phyloP scores from a whole-genome alignment of 116 monocot genomes.

The Zostera marina region DNA sequence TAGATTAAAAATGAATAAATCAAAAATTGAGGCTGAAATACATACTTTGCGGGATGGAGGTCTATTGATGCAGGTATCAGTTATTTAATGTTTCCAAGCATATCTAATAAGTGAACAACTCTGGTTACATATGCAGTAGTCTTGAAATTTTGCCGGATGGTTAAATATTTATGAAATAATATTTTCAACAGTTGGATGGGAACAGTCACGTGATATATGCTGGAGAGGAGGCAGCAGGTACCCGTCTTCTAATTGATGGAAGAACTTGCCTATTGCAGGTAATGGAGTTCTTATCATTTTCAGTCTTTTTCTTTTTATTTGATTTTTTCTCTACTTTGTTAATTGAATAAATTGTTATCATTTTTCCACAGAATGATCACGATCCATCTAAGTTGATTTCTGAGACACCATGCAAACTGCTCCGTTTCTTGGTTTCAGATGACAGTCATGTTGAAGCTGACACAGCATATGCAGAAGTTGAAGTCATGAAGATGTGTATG shows the following conservation, averaged over 20 bases:
- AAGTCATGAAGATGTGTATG: conserved; percentile 99
- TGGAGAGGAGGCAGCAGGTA: conserved; percentile 98
- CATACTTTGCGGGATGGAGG: conserved; percentile 95
- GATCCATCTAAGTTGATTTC: conserved; percentile 95
- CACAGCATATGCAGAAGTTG: conserved; percentile 90
- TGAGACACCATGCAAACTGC: conserved; percentile 97
- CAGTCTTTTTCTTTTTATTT: background rate
- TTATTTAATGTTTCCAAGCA: background rate
- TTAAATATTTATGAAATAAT: conserved; percentile 1
- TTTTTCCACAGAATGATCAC: conserved; percentile 74
- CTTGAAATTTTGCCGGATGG: background rate
- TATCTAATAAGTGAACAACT: background rate
- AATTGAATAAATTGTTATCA: background rate
- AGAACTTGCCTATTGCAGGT: conserved; percentile 98
- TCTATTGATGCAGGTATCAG: conserved; percentile 81
- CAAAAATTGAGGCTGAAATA: conserved; percentile 85
- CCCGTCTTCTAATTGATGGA: conserved; percentile 96
- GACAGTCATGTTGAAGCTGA: conserved; percentile 79
- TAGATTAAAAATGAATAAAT: conserved; percentile 75
- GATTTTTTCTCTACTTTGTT: background rate
- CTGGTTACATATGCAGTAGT: background rate
- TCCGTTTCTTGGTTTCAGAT: conserved; percentile 80
- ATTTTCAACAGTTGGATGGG: conserved; percentile 62
- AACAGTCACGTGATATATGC: conserved; percentile 99
- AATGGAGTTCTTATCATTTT: background rate